phyloP scores from a whole-genome alignment of 257 asterid species.

The Scutellaria galericulata region DNA sequence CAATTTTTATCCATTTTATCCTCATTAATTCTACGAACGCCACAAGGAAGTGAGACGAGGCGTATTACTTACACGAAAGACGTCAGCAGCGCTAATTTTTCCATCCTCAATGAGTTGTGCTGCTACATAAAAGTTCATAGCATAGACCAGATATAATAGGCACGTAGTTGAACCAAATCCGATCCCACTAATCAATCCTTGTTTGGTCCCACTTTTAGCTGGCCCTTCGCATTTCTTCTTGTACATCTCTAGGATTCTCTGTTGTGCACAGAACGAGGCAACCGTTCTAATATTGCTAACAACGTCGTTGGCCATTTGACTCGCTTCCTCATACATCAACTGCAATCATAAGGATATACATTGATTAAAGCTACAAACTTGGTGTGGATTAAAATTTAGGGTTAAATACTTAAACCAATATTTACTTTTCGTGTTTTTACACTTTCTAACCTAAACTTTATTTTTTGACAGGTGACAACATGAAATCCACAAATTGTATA shows the following conservation, averaged over 20 bases:
- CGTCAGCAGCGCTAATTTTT: slow-evolving; percentile 47
- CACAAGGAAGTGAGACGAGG: background rate
- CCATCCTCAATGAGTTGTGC: slow-evolving; percentile 64
- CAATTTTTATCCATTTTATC: background rate
- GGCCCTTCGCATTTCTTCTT: slow-evolving; percentile 62
- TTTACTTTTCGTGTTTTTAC: too few relatives aligned
- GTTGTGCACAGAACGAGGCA: slow-evolving; percentile 79
- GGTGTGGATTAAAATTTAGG: too few relatives aligned
- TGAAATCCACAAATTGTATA: too few relatives aligned
- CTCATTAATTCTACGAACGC: background rate
- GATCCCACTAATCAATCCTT: slow-evolving; percentile 60
- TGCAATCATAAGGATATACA: slow-evolving; percentile 35
- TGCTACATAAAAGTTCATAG: slow-evolving; percentile 70
- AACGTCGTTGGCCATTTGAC: slow-evolving; percentile 74
- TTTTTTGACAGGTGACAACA: too few relatives aligned
- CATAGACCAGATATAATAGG: slow-evolving; percentile 55
- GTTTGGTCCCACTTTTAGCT: slow-evolving; percentile 46
- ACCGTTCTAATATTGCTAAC: slow-evolving; percentile 71
- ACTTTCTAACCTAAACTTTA: too few relatives aligned
- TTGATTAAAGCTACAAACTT: background rate
- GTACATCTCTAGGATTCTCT: slow-evolving; percentile 55
- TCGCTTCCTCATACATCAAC: slow-evolving; percentile 67
- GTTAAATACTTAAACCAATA: too few relatives aligned
- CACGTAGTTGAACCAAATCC: slow-evolving; percentile 61
- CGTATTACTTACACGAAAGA: slow-evolving; percentile 58